phyloP scores from a whole-genome alignment of 2,329 filamentous ascomycete species.

The Colletotrichum salicis region DNA sequence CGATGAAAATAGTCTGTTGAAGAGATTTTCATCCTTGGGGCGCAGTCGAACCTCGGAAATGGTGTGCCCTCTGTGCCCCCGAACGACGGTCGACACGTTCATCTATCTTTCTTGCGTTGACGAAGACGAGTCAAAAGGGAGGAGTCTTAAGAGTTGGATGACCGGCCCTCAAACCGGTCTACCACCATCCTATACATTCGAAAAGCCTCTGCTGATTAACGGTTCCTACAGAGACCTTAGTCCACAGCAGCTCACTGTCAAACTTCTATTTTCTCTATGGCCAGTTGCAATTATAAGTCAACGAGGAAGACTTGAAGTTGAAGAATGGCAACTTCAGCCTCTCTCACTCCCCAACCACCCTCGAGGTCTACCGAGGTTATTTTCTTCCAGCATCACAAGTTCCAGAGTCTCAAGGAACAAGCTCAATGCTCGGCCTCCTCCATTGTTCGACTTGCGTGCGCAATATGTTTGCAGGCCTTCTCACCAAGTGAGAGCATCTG shows the following conservation, averaged over 20 bases:
- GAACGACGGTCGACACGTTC: neutral
- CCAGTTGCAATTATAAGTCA: neutral
- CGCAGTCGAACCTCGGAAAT: neutral
- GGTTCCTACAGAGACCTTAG: neutral
- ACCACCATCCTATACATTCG: neutral
- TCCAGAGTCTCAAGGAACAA: neutral
- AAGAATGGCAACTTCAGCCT: neutral
- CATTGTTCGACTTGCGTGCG: conserved; percentile 16
- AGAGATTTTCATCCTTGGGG: neutral
- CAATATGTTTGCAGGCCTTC: conserved; percentile 2
- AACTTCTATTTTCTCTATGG: neutral
- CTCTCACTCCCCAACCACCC: too few relatives aligned
- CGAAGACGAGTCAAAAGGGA: too few relatives aligned
- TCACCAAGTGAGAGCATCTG: neutral
- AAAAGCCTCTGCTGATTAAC: neutral
- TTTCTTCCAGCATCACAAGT: neutral
- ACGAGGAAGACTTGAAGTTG: neutral
- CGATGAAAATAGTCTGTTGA: neutral
- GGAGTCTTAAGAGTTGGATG: neutral
- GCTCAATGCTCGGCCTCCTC: conserved; percentile 15
- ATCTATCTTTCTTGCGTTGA: neutral
- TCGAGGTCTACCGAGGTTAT: conserved; percentile 7
- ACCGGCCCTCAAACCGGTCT: too few relatives aligned
- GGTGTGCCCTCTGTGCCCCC: neutral
- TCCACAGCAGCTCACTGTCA: neutral